Percentiles rank a stretch among this genome's conserved stretches.
phyloP scores from a whole-genome alignment of 2,329 filamentous ascomycete species.

The Stachybotrys elegans region DNA sequence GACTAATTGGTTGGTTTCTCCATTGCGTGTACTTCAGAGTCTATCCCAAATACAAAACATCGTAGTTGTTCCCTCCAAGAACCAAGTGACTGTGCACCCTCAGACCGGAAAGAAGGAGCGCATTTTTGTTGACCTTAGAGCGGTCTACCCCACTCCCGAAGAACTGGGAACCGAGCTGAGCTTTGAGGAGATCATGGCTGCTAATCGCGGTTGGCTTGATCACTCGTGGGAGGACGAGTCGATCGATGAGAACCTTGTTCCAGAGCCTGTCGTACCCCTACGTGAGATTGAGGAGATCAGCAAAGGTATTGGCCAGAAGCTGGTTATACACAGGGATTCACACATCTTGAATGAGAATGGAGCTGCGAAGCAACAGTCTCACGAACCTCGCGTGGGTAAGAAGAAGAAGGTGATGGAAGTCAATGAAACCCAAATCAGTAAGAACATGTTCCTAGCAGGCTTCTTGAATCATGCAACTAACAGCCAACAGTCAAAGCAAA shows the following conservation, averaged over 20 bases:
- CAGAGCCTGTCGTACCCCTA: conserved; percentile 18
- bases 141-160: conserved; percentile 74
- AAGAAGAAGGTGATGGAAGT: conserved; percentile 80
- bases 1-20: conserved; percentile 72
- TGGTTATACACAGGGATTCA: conserved; percentile 19
- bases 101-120: conserved; percentile 78
- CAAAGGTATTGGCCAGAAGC: conserved; percentile 17
- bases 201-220: conserved; percentile 64
- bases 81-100: conserved; percentile 78
- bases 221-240: conserved; percentile 48
- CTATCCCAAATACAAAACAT: conserved; percentile 59
- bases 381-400: conserved; percentile 45
- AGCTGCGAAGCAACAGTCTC: conserved; percentile 36
- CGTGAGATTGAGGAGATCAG: conserved; percentile 26
- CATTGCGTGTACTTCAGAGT: conserved; percentile 46
- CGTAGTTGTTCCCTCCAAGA: conserved; percentile 63
- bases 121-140: conserved; percentile 80
- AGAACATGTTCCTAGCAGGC: conserved; percentile 28
- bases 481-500: conserved; percentile 81
- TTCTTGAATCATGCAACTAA: background rate
- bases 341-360: conserved; percentile 57
- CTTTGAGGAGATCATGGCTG: conserved; percentile 87
- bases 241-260: conserved; percentile 27
- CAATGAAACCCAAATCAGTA: conserved; percentile 90
- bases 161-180: conserved; percentile 71